phyloP scores from a whole-genome alignment of 1,284 basidiomycete genomes.

The Sphagnurus paluster region DNA sequence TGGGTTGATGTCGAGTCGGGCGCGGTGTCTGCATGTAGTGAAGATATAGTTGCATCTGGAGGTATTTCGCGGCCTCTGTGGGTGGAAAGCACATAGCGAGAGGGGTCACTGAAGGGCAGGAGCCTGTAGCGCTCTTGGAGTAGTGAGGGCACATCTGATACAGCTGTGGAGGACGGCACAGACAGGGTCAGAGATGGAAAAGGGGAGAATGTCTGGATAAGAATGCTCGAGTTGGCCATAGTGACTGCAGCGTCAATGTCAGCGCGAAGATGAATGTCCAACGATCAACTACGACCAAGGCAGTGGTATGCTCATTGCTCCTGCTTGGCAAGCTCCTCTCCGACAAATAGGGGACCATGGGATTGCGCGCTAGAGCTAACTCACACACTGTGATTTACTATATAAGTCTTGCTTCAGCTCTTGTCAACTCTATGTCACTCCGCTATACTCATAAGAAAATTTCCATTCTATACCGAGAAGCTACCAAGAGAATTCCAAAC shows the following conservation, averaged over 20 bases:
- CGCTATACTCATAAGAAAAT: too few species aligned
- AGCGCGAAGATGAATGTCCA: neutral
- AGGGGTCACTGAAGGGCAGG: constrained; percentile 44
- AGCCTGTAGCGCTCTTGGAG: constrained; percentile 58
- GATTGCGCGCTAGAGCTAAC: too few species aligned
- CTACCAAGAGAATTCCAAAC: neutral
- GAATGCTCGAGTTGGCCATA: constrained; percentile 33
- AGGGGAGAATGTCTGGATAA: constrained; percentile 75
- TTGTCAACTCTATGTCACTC: too few species aligned
- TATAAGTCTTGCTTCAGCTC: too few species aligned
- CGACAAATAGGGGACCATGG: too few species aligned
- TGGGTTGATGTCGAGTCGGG: constrained; percentile 23
- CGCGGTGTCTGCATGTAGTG: constrained; percentile 36
- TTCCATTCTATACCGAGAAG: too few species aligned
- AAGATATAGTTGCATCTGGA: constrained; percentile 42
- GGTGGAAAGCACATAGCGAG: constrained; percentile 50
- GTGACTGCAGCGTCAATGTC: constrained; percentile 3
- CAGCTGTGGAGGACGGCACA: constrained; percentile 49
- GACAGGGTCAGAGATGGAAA: constrained; percentile 72
- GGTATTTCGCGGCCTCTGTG: constrained; percentile 50
- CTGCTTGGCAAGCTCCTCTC: too few species aligned
- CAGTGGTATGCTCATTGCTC: neutral
- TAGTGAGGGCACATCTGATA: constrained; percentile 52
- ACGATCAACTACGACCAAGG: neutral
- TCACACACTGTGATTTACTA: too few species aligned